Evolutionary conservation across 352 stramenopile species (phyloP).

Genomic region (Phytophthora idaei): DNA sequence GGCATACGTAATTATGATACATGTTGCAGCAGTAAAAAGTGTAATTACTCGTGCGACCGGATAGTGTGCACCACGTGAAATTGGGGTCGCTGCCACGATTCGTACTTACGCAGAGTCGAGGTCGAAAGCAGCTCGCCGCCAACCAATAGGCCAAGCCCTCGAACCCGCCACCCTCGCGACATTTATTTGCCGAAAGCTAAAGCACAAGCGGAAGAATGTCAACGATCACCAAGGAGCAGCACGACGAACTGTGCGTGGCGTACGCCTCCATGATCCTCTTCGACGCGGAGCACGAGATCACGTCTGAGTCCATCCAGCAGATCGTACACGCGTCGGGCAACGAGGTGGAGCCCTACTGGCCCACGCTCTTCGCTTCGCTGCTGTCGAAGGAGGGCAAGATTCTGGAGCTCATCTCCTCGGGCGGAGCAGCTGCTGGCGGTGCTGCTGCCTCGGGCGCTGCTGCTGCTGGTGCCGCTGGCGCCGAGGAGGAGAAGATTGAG

Average conservation of each 20-base stretch:
- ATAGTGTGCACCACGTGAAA: constrained; percentile 7
- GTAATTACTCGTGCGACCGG: constrained; percentile 22
- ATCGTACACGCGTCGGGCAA: constrained; percentile 81
- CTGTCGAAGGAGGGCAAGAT: constrained; percentile 83
- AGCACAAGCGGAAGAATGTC: constrained; percentile 67
- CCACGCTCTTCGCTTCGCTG: constrained; percentile 71
- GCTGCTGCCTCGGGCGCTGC: constrained; percentile 46
- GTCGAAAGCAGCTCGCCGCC: constrained; percentile 32
- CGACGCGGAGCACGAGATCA: constrained; percentile 86
- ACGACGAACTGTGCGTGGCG: constrained; percentile 85
- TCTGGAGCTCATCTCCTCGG: constrained; percentile 78
- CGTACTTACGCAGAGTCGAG: constrained; percentile 23
- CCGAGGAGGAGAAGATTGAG: constrained; percentile 62
- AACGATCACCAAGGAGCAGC: constrained; percentile 83
- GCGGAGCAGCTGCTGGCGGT: constrained; percentile 50
- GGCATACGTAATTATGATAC: neutral
- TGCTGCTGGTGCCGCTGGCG: constrained; percentile 39
- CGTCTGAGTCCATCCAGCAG: constrained; percentile 62
- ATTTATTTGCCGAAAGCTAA: constrained; percentile 59
- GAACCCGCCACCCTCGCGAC: constrained; percentile 9
- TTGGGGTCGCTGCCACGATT: neutral
- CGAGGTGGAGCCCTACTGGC: constrained; percentile 88
- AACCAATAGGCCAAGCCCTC: constrained; percentile 36
- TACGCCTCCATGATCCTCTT: constrained; percentile 89
- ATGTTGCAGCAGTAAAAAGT: constrained; percentile 27